phyloP scores from a whole-genome alignment of 1,139 yeast species.

The Lodderomyces jiufengensis region DNA sequence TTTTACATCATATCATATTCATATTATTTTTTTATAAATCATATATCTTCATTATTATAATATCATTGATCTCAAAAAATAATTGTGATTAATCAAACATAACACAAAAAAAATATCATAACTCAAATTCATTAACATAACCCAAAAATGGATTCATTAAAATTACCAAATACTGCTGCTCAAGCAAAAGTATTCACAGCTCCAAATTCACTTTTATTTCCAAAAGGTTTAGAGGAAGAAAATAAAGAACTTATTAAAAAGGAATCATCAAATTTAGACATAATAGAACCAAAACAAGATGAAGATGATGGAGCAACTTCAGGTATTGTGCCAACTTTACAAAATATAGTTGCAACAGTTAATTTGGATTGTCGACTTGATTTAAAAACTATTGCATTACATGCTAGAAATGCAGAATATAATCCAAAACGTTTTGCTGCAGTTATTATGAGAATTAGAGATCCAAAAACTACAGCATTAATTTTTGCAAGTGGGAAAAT shows the following conservation, averaged over 20 bases:
- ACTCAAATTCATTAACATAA: not conserved
- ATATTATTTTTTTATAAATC: too few species aligned
- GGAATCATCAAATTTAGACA: not conserved
- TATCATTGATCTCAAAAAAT: too few species aligned
- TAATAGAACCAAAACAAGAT: constrained; percentile 24
- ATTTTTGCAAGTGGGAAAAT: constrained; percentile 98
- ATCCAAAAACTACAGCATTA: constrained; percentile 96
- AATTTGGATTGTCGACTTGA: constrained; percentile 94
- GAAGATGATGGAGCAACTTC: constrained; percentile 73
- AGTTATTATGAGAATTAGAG: constrained; percentile 98
- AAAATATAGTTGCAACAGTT: constrained; percentile 97
- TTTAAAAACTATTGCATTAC: constrained; percentile 93
- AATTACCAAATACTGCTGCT: constrained; percentile 78
- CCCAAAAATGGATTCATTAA: constrained; percentile 60
- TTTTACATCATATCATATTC: too few species aligned
- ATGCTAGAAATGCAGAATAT: constrained; percentile 98
- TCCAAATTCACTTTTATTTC: constrained; percentile 61
- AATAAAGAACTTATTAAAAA: constrained; percentile 1
- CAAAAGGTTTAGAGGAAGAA: constrained; percentile 34
- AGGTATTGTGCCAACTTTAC: constrained; percentile 94
- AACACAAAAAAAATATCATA: not conserved
- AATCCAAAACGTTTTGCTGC: constrained; percentile 99
- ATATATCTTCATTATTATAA: too few species aligned
- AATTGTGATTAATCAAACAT: too few species aligned
- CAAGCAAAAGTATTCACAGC: constrained; percentile 75